Percentiles rank a stretch among this genome's conserved stretches.
These are phyloP conservation scores for Cymodocea nodosa DNA, from an alignment of 116 monocot species.

Conservation along the genomic window DNA sequence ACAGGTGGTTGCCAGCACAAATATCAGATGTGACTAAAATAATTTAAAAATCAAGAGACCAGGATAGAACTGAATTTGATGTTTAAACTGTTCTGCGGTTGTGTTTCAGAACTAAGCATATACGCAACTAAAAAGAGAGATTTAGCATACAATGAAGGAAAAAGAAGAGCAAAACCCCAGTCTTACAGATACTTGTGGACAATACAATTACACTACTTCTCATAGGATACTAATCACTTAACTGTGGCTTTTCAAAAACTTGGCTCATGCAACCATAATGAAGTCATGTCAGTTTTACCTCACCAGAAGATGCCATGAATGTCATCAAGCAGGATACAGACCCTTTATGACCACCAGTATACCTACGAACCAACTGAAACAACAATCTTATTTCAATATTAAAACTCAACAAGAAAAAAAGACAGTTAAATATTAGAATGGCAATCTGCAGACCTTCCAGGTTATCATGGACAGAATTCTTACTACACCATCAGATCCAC, in stretches of 20 bases:
- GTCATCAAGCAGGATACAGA: constrained; percentile 92
- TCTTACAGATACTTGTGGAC: too few relatives aligned
- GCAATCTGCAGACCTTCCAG: constrained; percentile 71
- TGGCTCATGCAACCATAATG: neutral
- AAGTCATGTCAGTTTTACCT: constrained; percentile 33
- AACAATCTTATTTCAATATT: constrained; percentile 13
- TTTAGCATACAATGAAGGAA: too few relatives aligned
- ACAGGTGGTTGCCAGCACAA: too few relatives aligned
- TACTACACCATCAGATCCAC: constrained; percentile 94
- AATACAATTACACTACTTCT: too few relatives aligned
- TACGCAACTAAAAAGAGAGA: too few relatives aligned
- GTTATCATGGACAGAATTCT: constrained; percentile 98
- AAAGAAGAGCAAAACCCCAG: too few relatives aligned
- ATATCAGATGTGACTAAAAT: too few relatives aligned
- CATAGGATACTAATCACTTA: too few relatives aligned
- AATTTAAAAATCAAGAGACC: too few relatives aligned
- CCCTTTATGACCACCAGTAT: constrained; percentile 98
- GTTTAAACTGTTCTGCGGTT: too few relatives aligned
- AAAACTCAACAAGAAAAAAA: neutral
- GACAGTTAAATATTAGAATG: constrained; percentile 5
- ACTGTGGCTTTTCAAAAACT: neutral
- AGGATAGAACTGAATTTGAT: too few relatives aligned
- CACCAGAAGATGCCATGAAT: constrained; percentile 89
- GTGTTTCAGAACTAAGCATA: too few relatives aligned
- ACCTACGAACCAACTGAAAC: constrained; percentile 85